These are phyloP conservation scores for Macrophomina pseudophaseolina DNA, from an alignment of 2,329 filamentous ascomycete species.

Conservation along the genomic window DNA sequence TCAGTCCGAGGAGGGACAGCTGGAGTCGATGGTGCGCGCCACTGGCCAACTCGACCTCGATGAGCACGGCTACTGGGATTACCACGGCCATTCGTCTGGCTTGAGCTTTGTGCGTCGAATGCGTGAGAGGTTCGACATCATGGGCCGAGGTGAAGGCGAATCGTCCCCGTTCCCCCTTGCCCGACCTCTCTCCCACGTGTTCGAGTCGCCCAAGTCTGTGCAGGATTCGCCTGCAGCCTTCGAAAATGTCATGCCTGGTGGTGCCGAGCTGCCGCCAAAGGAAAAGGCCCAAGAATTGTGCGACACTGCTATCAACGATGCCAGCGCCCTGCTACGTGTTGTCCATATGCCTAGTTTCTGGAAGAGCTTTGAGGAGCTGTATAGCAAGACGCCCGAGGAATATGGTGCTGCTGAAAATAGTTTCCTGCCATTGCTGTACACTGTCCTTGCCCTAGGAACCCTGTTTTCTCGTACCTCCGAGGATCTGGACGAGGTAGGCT, in stretches of 20 bases:
- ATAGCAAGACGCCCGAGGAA: conserved; percentile 64
- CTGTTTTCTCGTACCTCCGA: conserved; percentile 51
- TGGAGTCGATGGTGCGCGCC: conserved; percentile 94
- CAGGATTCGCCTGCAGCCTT: conserved; percentile 66
- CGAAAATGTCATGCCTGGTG: conserved; percentile 34
- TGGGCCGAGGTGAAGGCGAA: conserved; percentile 69
- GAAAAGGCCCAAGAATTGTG: conserved; percentile 63
- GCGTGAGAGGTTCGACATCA: conserved; percentile 82
- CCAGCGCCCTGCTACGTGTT: conserved; percentile 69
- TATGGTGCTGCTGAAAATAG: conserved; percentile 53
- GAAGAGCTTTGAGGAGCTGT: conserved; percentile 76
- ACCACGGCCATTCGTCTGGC: conserved; percentile 91
- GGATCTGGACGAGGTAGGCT: conserved; percentile 46
- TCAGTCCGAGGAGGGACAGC: conserved; percentile 53
- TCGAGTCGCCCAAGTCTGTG: conserved; percentile 72
- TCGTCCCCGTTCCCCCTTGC: conserved; percentile 62
- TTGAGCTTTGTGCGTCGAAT: conserved; percentile 86
- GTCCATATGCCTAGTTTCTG: conserved; percentile 85
- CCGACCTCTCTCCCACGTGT: conserved; percentile 60
- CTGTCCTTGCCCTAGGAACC: conserved; percentile 54
- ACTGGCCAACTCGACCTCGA: conserved; percentile 91
- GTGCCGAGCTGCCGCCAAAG: conserved; percentile 69
- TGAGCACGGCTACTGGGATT: conserved; percentile 91
- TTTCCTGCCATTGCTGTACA: conserved; percentile 56
- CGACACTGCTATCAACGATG: conserved; percentile 65